These are phyloP conservation scores for Trifolium dubium DNA, from an alignment of 306 rosid genomes.

Conservation along the genomic window DNA sequence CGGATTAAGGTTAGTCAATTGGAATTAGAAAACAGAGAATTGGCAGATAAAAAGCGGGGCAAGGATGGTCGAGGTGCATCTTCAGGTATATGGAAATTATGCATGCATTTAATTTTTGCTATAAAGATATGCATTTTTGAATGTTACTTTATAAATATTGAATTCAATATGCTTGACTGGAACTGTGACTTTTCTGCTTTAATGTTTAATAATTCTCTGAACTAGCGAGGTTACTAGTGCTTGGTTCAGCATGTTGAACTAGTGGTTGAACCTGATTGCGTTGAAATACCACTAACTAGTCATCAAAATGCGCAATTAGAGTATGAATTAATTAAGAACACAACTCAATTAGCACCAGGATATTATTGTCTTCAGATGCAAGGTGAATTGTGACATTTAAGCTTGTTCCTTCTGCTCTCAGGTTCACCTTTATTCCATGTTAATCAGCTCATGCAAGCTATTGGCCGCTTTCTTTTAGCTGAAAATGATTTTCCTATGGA, in stretches of 20 bases:
- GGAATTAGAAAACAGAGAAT: background rate
- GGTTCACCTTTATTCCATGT: background rate
- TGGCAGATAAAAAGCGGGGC: background rate
- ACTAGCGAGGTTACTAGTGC: background rate
- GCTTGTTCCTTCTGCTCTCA: background rate
- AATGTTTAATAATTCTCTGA: background rate
- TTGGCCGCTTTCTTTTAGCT: background rate
- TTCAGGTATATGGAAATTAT: too few species aligned
- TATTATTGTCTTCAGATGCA: background rate
- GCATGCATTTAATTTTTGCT: background rate
- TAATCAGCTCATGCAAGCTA: background rate
- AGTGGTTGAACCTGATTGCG: background rate
- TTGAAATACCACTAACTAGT: background rate
- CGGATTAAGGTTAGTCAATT: background rate
- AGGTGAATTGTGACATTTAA: background rate
- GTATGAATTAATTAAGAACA: background rate
- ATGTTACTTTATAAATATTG: background rate
- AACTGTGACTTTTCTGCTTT: slow-evolving; percentile 14
- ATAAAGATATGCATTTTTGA: too few species aligned
- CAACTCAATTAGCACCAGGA: background rate
- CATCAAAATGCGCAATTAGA: background rate
- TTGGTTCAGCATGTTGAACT: background rate
- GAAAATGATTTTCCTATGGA: slow-evolving; percentile 1
- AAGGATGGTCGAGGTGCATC: too few species aligned
- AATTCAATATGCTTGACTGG: background rate